These are phyloP conservation scores for Acanthamoeba pearcei DNA, from an alignment of 208 protist species.

Conservation along the genomic window DNA sequence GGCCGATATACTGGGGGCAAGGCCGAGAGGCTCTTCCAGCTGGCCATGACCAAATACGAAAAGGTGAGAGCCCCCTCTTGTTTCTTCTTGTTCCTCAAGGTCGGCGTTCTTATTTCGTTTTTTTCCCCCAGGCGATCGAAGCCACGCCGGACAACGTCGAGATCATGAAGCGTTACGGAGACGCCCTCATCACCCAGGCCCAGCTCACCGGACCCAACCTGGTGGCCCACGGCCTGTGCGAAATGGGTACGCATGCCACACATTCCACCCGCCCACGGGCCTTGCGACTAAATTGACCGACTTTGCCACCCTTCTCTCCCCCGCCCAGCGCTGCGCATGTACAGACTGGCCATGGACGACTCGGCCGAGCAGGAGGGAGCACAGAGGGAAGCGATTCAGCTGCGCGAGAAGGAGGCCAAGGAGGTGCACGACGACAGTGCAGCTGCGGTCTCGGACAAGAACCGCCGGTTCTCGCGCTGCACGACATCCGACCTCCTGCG, in stretches of 20 bases:
- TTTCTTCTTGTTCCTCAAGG: neutral
- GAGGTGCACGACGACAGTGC: slow-evolving; percentile 19
- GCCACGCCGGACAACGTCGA: slow-evolving; percentile 46
- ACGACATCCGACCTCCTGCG: neutral
- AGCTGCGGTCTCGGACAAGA: neutral
- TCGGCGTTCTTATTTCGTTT: neutral
- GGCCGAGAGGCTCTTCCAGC: slow-evolving; percentile 47
- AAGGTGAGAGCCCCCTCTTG: neutral
- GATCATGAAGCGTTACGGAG: slow-evolving; percentile 58
- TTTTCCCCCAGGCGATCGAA: neutral
- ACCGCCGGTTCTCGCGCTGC: neutral
- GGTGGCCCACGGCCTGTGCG: slow-evolving; percentile 21
- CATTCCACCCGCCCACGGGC: neutral
- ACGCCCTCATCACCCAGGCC: slow-evolving; percentile 47
- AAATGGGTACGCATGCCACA: slow-evolving; percentile 24
- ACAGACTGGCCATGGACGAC: slow-evolving; percentile 41
- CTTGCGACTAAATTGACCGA: neutral
- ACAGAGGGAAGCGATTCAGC: neutral
- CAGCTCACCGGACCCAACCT: slow-evolving; percentile 57
- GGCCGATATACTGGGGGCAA: slow-evolving; percentile 26
- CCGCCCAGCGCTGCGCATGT: slow-evolving; percentile 26
- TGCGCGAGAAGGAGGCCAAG: slow-evolving; percentile 16
- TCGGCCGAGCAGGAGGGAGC: neutral
- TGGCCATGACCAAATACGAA: slow-evolving; percentile 59
- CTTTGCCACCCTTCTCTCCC: too few relatives aligned